phyloP scores from a whole-genome alignment of 1,284 basidiomycete genomes.

The Trametes hirsuta region DNA sequence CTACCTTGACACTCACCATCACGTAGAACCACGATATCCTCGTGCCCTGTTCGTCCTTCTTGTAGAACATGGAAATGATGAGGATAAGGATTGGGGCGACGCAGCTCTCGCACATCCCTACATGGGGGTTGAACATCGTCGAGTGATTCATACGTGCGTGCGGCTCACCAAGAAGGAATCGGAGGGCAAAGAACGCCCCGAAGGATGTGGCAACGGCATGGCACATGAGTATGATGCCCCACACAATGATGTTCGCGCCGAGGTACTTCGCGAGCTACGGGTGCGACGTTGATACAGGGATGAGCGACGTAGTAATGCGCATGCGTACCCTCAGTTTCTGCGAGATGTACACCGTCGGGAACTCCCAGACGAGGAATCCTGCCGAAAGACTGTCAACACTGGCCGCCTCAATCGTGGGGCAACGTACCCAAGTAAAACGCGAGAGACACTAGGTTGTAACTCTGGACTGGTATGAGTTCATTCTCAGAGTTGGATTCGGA shows the following conservation, averaged over 20 bases:
- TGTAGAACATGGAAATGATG: constrained; percentile 71
- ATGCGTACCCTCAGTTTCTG: constrained; percentile 41
- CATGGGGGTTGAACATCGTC: neutral
- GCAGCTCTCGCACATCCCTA: constrained; percentile 69
- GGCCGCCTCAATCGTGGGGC: neutral
- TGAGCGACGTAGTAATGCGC: neutral
- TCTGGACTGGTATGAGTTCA: constrained; percentile 31
- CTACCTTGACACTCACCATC: constrained; percentile 46
- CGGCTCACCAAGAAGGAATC: constrained; percentile 59
- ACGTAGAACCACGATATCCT: constrained; percentile 72
- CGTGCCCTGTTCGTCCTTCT: constrained; percentile 64
- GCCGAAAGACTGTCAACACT: neutral
- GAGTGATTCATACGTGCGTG: neutral
- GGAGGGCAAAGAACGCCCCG: constrained; percentile 61
- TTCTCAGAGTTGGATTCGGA: neutral
- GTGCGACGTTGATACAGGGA: neutral
- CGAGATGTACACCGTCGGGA: constrained; percentile 67
- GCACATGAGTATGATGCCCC: constrained; percentile 65
- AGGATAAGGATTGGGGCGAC: constrained; percentile 67
- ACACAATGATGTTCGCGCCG: constrained; percentile 61
- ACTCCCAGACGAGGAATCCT: constrained; percentile 67
- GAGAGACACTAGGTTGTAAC: constrained; percentile 69
- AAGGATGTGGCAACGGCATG: constrained; percentile 62
- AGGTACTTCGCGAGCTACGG: constrained; percentile 63
- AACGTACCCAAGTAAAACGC: constrained; percentile 61